Evolutionary conservation across 306 rosid species (phyloP).

Genomic region (Lathyrus aphaca): DNA sequence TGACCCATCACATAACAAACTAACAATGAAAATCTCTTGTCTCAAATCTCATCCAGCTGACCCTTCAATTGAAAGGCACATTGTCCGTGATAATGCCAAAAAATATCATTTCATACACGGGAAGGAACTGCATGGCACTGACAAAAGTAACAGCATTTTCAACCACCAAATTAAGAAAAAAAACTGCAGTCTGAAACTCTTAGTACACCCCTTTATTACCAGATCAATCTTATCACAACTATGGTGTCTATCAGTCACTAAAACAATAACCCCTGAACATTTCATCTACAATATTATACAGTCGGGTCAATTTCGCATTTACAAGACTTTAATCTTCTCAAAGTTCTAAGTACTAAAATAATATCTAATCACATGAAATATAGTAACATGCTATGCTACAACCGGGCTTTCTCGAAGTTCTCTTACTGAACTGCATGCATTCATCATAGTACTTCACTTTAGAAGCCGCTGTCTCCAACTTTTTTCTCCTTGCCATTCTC

Average conservation of each 20-base stretch:
- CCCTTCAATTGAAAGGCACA: constrained; percentile 1
- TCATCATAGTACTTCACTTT: neutral
- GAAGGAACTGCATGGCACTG: neutral
- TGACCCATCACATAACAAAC: neutral
- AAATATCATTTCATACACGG: constrained; percentile 1
- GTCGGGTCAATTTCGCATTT: neutral
- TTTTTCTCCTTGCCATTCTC: neutral
- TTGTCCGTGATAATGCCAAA: neutral
- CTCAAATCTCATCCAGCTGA: neutral
- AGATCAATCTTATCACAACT: neutral
- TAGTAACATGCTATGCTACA: neutral
- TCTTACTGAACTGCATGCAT: neutral
- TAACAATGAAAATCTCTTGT: neutral
- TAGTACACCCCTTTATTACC: neutral
- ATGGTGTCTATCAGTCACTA: neutral
- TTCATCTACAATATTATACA: neutral
- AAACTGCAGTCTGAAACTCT: neutral
- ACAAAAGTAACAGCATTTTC: neutral
- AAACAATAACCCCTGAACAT: neutral
- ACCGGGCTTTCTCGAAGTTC: neutral
- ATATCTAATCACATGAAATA: neutral
- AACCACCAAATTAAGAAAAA: neutral
- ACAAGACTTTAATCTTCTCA: neutral
- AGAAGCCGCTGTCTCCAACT: neutral
- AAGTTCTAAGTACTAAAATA: neutral